Conservation (phyloP, 805 yeast genomes). For the Clavispora asparagi region DNA sequence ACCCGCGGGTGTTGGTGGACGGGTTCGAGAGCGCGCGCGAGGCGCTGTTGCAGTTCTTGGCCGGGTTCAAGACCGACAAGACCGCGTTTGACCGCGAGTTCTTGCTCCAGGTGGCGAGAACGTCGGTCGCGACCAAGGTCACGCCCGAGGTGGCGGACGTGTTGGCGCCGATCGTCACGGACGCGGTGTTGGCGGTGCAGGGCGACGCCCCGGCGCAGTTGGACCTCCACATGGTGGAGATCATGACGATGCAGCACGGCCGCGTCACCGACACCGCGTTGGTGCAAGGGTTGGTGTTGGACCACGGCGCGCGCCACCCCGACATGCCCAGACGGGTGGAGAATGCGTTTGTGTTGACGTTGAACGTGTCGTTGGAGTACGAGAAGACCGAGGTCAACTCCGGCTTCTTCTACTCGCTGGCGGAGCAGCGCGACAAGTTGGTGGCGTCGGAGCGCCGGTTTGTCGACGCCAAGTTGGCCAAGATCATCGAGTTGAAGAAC, state of each 20-base stretch:
- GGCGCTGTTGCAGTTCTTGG: constrained; percentile 65
- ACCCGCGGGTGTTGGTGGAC: constrained; percentile 90
- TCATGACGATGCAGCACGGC: constrained; percentile 96
- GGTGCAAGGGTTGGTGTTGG: constrained; percentile 85
- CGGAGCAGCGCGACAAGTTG: constrained; percentile 93
- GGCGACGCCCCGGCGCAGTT: constrained; percentile 43
- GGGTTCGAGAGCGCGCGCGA: constrained; percentile 90
- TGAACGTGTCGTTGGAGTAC: constrained; percentile 92
- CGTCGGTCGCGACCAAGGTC: constrained; percentile 86
- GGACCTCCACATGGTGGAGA: constrained; percentile 96
- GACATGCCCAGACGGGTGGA: constrained; percentile 91
- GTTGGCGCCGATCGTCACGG: constrained; percentile 91
- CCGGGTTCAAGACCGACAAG: constrained; percentile 52
- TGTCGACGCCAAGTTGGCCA: constrained; percentile 87
- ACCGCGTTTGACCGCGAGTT: constrained; percentile 75
- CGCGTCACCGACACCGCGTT: constrained; percentile 78
- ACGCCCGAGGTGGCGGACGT: constrained; percentile 69
- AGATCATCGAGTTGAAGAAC: constrained; percentile 89
- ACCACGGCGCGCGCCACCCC: constrained; percentile 98
- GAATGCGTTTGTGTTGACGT: constrained; percentile 79
- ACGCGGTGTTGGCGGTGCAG: constrained; percentile 82
- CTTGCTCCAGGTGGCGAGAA: constrained; percentile 84
- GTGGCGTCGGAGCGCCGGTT: constrained; percentile 91
- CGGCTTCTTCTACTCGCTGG: constrained; percentile 88
- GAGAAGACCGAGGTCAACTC: constrained; percentile 98